Percentiles rank a stretch among this genome's conserved stretches.
phyloP scores from a whole-genome alignment of 345 rosid genomes.

The Psidium friedrichsthalianum region DNA sequence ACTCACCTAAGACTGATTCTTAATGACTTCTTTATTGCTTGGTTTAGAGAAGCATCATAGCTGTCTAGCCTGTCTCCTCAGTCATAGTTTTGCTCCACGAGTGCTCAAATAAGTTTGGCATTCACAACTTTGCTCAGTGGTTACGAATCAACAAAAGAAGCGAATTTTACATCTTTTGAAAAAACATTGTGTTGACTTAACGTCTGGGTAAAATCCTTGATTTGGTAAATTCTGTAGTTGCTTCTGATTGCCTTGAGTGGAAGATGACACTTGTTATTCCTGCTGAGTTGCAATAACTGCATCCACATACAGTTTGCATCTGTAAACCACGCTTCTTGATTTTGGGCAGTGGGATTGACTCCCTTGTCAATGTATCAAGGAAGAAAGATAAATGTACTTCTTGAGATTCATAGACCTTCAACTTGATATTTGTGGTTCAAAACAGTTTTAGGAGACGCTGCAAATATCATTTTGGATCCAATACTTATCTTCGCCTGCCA shows the following conservation, averaged over 20 bases:
- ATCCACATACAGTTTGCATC: not conserved
- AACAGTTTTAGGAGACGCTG: constrained; percentile 62
- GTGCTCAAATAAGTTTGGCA: not conserved
- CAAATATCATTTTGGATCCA: constrained; percentile 74
- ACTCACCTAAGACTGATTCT: not conserved
- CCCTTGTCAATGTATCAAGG: not conserved
- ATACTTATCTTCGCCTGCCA: constrained; percentile 61
- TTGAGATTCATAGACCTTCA: not conserved
- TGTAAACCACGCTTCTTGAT: not conserved
- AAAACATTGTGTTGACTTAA: not conserved
- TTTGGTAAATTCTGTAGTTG: not conserved
- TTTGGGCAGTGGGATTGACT: not conserved
- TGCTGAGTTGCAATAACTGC: not conserved
- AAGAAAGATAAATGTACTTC: not conserved
- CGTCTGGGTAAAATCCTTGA: not conserved
- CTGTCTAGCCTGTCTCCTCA: not conserved
- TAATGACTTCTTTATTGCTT: not conserved
- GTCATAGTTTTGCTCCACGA: not conserved
- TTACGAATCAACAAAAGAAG: not conserved
- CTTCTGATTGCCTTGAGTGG: not conserved
- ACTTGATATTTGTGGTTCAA: not conserved
- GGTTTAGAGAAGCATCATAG: not conserved
- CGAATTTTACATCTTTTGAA: not conserved
- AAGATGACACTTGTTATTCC: not conserved
- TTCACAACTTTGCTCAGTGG: not conserved